Conservation (phyloP, 1,284 basidiomycete genomes). For the Rhodotorula mucilaginosa region DNA sequence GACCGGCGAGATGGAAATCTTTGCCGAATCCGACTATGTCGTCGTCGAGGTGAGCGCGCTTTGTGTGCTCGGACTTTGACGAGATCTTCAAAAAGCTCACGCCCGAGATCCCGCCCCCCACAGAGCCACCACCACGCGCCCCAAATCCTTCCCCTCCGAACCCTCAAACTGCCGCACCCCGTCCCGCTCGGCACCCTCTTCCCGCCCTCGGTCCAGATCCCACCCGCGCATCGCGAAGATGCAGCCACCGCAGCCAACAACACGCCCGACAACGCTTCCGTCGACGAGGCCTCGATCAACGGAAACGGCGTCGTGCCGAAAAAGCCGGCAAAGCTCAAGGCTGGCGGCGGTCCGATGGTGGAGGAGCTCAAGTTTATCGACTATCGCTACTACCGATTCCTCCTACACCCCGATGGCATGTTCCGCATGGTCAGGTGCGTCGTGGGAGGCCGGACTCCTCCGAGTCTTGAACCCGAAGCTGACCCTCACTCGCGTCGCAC, state of each 20-base stretch:
- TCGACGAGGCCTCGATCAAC: background rate
- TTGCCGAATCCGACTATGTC: slow-evolving; percentile 71
- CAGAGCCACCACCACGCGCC: slow-evolving; percentile 80
- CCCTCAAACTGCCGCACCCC: slow-evolving; percentile 70
- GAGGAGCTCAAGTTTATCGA: slow-evolving; percentile 52
- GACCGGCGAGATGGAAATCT: slow-evolving; percentile 80
- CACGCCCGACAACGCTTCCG: slow-evolving; percentile 52
- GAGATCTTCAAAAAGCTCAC: too few relatives aligned
- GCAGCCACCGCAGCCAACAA: slow-evolving; percentile 47
- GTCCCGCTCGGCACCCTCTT: slow-evolving; percentile 68
- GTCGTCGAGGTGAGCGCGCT: slow-evolving; percentile 75
- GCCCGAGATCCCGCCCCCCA: too few relatives aligned
- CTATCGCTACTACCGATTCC: slow-evolving; percentile 84
- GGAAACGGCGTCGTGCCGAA: slow-evolving; percentile 4
- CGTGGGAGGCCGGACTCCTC: slow-evolving; percentile 10
- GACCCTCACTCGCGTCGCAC: background rate
- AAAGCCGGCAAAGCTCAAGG: background rate
- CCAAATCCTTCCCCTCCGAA: slow-evolving; percentile 67
- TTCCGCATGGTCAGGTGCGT: slow-evolving; percentile 76
- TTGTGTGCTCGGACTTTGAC: too few relatives aligned
- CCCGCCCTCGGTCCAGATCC: slow-evolving; percentile 48
- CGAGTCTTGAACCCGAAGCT: background rate
- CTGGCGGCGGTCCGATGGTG: too few relatives aligned
- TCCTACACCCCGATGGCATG: slow-evolving; percentile 78
- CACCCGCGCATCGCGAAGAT: slow-evolving; percentile 39